Percentiles rank a stretch among this genome's conserved stretches.
These are phyloP conservation scores for Calendula officinalis DNA, from an alignment of 129 eudicot species.

Conservation along the genomic window DNA sequence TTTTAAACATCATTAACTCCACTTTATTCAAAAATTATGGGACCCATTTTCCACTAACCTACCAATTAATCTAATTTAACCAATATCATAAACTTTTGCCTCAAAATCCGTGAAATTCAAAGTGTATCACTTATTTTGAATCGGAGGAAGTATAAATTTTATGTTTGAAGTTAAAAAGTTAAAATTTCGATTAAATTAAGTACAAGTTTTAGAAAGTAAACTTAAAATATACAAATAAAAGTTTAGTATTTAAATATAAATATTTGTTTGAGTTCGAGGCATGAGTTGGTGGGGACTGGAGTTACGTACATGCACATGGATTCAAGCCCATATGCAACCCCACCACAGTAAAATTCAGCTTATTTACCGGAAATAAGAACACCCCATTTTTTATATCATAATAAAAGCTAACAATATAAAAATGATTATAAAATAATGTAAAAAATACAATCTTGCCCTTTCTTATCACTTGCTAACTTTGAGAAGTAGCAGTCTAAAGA, in stretches of 20 bases:
- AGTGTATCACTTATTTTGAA: too few relatives aligned
- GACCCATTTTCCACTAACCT: too few relatives aligned
- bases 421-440: background rate
- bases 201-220: slow-evolving; percentile 1
- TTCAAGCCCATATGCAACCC: slow-evolving; percentile 31
- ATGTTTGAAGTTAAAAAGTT: background rate
- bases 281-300: slow-evolving; percentile 37
- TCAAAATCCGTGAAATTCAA: too few relatives aligned
- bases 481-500: slow-evolving; percentile 24
- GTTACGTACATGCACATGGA: slow-evolving; percentile 41
- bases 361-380: slow-evolving; percentile 25
- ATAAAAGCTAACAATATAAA: background rate
- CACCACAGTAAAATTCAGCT: slow-evolving; percentile 37
- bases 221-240: slow-evolving; percentile 3
- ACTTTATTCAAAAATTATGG: too few relatives aligned
- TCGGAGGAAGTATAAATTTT: too few relatives aligned
- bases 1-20: too few relatives aligned
- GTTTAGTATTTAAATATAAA: slow-evolving; percentile 10
- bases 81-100: too few relatives aligned
- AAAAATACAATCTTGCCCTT: slow-evolving; percentile 11
- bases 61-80: too few relatives aligned
- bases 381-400: too few relatives aligned
- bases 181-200: background rate
- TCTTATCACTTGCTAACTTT: slow-evolving; percentile 36
- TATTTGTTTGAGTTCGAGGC: slow-evolving; percentile 23